These are phyloP conservation scores for Penicillium digitatum DNA, from an alignment of 2,329 filamentous ascomycete species.

Conservation along the genomic window DNA sequence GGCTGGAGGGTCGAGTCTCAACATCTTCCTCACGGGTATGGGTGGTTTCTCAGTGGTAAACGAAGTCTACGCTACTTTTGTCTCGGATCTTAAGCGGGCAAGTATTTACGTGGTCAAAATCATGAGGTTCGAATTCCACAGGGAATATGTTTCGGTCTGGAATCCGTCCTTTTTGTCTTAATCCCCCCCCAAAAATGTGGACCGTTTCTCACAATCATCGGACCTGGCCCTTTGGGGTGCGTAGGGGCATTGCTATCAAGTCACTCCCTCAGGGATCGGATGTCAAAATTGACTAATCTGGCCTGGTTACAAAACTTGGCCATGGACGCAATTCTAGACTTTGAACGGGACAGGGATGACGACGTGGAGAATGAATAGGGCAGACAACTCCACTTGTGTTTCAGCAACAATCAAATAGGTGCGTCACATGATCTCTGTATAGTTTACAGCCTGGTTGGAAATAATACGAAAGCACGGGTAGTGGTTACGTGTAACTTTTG, in stretches of 20 bases:
- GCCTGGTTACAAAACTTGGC: conserved; percentile 27
- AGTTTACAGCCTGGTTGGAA: not conserved
- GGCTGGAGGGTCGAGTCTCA: conserved; percentile 57
- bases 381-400: not conserved
- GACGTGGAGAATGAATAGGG: not conserved
- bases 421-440: conserved; percentile 8
- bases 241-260: conserved; percentile 51
- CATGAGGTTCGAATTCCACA: not conserved
- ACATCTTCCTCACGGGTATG: conserved; percentile 63
- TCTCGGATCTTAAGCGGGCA: conserved; percentile 28
- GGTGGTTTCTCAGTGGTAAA: conserved; percentile 70
- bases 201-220: conserved; percentile 1
- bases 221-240: conserved; percentile 19
- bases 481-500: not conserved
- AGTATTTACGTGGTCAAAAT: not conserved
- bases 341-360: conserved; percentile 1
- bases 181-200: not conserved
- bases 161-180: not conserved
- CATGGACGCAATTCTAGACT: conserved; percentile 17
- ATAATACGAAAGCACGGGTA: not conserved
- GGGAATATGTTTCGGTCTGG: not conserved
- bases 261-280: conserved; percentile 50
- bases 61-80: conserved; percentile 58
- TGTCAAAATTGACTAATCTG: conserved; percentile 54
- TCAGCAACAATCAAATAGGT: not conserved